Conservation (phyloP, 2,329 filamentous ascomycete species). For the Aspergillus sp. region DNA sequence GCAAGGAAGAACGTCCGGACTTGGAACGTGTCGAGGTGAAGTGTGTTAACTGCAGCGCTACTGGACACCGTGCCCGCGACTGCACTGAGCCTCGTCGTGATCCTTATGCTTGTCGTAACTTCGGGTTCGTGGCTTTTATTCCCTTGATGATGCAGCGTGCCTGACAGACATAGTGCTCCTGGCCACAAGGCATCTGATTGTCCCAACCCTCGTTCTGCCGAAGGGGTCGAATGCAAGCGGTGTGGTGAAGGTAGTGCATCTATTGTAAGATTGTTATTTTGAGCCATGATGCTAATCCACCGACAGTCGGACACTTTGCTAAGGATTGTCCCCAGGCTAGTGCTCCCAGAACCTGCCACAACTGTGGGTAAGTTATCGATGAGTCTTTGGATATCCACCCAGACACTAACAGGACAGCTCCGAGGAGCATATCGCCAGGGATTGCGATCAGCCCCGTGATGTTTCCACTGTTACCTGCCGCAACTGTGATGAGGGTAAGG, state of each 20-base stretch:
- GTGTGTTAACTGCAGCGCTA: slow-evolving; percentile 49
- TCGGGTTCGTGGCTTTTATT: slow-evolving; percentile 38
- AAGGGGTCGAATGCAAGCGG: slow-evolving; percentile 44
- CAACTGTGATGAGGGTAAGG: slow-evolving; percentile 44
- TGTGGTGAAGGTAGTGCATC: slow-evolving; percentile 38
- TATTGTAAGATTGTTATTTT: no score
- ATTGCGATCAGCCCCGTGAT: slow-evolving; percentile 44
- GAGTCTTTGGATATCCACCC: not conserved
- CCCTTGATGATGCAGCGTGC: not conserved
- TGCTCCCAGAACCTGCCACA: slow-evolving; percentile 39
- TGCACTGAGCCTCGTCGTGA: slow-evolving; percentile 40
- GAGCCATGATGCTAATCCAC: no score
- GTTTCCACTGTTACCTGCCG: slow-evolving; percentile 41
- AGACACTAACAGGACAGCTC: slow-evolving; percentile 26
- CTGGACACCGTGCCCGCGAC: slow-evolving; percentile 50
- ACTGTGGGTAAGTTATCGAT: slow-evolving; percentile 39
- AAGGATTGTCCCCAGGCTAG: slow-evolving; percentile 43
- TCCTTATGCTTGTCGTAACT: slow-evolving; percentile 51
- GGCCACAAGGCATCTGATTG: slow-evolving; percentile 51
- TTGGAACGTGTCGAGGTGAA: slow-evolving; percentile 44
- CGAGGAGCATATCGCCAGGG: slow-evolving; percentile 41
- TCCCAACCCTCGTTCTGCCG: slow-evolving; percentile 43
- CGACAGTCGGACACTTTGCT: slow-evolving; percentile 43
- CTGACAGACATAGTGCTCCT: slow-evolving; percentile 29
- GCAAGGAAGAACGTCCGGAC: slow-evolving; percentile 45